Evolutionary conservation across 768 basidiomycete species (phyloP), one percentile per base, ranked within the genome.

Genomic region (Fibroporia radiculosa): DNA sequence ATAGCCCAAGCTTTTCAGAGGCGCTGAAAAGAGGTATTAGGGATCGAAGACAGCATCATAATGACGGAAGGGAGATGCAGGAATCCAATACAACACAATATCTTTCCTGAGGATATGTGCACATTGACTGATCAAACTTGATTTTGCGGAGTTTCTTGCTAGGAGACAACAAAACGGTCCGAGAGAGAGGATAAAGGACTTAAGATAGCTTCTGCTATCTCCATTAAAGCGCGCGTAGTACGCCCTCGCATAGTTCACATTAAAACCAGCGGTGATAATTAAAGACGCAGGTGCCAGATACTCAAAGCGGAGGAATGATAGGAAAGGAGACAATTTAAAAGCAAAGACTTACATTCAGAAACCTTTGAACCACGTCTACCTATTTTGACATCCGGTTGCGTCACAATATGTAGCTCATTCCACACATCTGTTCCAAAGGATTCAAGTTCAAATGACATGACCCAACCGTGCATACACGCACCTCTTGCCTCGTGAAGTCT

Each of bases 401-500:
- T 92, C 26, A 78, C 80, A 25, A 95, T 71, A 14, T 67, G 60
- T 11, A 95, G 64, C 10, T 67, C 64, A 16, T 74, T 59, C 90
- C 90, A 95, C 2, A 93, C 69, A 62, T 93, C 92, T 93, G 54
- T 35, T 6, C 23, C 20, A 3, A 20, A 38, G 7, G 18, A 18
- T 35, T 40, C 14, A 31, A 24, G 26, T 18, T 12, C 11, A 18
- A 12, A 25, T 13, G 3, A 23, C 32, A 4, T 2, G 13, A 49
- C n/a, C 4, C 7, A 13, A 37, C 26, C 24, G 41, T 4, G n/a
- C 23, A 6, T 14, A 3, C 4, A 54, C 66, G 52, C 44, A 85
- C 91, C 89, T 63, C 60, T 60, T 4, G 84, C 82, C 13, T 64
- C 56, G 45, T 84, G 65, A 1, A 95, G 62, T 44, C 82, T 70